Conservation (phyloP, 192 early-diverging fungal genomes). For the Coemansia brasiliensis region DNA sequence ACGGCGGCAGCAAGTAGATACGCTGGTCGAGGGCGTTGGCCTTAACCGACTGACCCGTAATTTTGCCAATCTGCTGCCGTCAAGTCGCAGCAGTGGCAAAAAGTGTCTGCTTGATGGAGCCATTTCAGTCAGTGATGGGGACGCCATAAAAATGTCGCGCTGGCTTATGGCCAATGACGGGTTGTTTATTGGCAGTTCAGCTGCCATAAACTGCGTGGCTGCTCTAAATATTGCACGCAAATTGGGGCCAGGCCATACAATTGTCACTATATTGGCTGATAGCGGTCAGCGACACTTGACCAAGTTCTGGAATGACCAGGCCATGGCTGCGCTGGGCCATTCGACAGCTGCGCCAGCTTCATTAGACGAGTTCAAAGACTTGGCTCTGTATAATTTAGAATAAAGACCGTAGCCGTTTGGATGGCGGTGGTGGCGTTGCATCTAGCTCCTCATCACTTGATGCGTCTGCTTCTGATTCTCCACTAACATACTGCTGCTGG, state of each 20-base stretch:
- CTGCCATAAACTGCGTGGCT: conserved; percentile 90
- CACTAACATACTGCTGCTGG: neutral
- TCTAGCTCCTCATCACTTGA: conserved; percentile 45
- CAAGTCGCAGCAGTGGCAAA: neutral
- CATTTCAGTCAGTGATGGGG: conserved; percentile 77
- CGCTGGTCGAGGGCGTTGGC: conserved; percentile 94
- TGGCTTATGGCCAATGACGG: conserved; percentile 68
- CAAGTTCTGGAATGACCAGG: conserved; percentile 81
- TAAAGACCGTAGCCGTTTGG: conserved; percentile 39
- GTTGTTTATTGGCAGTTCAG: conserved; percentile 86
- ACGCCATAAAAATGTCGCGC: conserved; percentile 87
- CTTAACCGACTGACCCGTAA: conserved; percentile 92
- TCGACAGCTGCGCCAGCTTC: conserved; percentile 12
- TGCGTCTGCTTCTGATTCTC: conserved; percentile 13
- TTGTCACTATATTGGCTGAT: conserved; percentile 92
- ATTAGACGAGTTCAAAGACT: conserved; percentile 20
- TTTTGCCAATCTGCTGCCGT: conserved; percentile 55
- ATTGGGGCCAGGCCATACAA: conserved; percentile 85
- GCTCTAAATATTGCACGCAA: conserved; percentile 73
- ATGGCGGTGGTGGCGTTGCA: conserved; percentile 49
- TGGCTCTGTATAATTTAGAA: conserved; percentile 14
- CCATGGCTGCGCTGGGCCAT: conserved; percentile 24
- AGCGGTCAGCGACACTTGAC: conserved; percentile 89
- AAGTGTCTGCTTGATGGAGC: conserved; percentile 74
- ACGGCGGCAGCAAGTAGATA: conserved; percentile 94